A percentile compares a stretch with the other conserved stretches of the same genome.
Conservation (phyloP, 768 basidiomycete genomes). For the Hypsizygus marmoreus region DNA sequence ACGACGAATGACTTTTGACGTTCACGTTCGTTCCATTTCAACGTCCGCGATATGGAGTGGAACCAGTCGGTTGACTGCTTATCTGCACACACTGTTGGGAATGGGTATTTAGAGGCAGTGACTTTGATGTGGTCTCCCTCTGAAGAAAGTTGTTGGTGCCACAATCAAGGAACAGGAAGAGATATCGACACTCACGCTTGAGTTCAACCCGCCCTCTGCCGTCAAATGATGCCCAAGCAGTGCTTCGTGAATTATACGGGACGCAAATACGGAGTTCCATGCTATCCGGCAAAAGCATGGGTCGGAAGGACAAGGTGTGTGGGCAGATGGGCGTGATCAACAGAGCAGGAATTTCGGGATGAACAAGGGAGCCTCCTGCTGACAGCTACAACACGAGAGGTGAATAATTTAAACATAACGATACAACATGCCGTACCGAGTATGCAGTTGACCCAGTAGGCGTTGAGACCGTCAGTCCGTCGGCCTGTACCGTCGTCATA, state of each 20-base stretch:
- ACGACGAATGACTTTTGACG: constrained; percentile 99
- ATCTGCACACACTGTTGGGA: constrained; percentile 97
- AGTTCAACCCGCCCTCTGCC: constrained; percentile 95
- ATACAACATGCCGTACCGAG: constrained; percentile 62
- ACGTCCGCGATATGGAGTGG: constrained; percentile 91
- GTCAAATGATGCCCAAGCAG: constrained; percentile 99
- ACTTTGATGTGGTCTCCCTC: constrained; percentile 99
- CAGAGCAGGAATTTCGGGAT: constrained; percentile 96
- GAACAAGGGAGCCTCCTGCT: constrained; percentile 95
- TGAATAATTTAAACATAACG: neutral
- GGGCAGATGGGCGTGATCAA: constrained; percentile 98
- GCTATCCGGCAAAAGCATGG: constrained; percentile 97
- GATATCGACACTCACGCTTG: constrained; percentile 68
- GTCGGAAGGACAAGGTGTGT: constrained; percentile 96
- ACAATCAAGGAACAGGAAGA: constrained; percentile 7
- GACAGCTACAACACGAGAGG: constrained; percentile 58
- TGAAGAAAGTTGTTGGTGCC: constrained; percentile 32
- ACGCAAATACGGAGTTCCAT: constrained; percentile 99
- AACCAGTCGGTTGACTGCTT: constrained; percentile 99
- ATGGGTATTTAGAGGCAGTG: constrained; percentile 94
- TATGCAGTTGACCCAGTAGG: constrained; percentile 99
- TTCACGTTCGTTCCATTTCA: constrained; percentile 99
- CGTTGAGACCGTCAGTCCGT: constrained; percentile 93
- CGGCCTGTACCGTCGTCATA: constrained; percentile 98
- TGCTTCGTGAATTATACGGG: constrained; percentile 97